phyloP scores from a whole-genome alignment of 192 early-diverging fungal species.

The Spizellomyces sp. region DNA sequence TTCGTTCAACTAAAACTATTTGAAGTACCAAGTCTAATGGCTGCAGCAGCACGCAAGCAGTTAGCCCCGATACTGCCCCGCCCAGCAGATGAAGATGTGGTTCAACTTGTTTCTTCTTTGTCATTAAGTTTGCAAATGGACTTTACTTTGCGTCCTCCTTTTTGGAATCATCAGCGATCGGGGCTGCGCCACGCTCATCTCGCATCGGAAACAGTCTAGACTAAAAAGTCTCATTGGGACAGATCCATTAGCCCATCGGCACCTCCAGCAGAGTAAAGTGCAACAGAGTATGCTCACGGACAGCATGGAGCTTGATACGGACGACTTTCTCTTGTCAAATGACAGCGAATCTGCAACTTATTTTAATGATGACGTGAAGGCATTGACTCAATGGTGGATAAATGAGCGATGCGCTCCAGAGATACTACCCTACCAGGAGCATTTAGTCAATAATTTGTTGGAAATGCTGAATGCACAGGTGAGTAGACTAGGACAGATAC shows the following conservation, averaged over 20 bases:
- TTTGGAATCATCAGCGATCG: too few relatives aligned
- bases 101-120: neutral
- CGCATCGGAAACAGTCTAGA: too few relatives aligned
- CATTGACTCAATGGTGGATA: conserved; percentile 64
- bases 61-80: conserved; percentile 77
- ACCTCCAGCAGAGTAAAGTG: too few relatives aligned
- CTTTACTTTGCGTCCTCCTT: too few relatives aligned
- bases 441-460: conserved; percentile 48
- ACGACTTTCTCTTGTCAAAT: too few relatives aligned
- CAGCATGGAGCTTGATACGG: too few relatives aligned
- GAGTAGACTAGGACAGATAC: neutral
- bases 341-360: neutral
- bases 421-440: conserved; percentile 54
- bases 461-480: conserved; percentile 65
- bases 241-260: too few relatives aligned
- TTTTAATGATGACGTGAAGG: conserved; percentile 41
- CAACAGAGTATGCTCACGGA: too few relatives aligned
- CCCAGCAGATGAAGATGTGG: conserved; percentile 64
- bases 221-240: too few relatives aligned
- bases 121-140: neutral
- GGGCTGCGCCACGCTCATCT: too few relatives aligned
- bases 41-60: conserved; percentile 79
- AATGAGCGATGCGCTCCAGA: conserved; percentile 72
- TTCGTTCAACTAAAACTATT: neutral
- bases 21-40: conserved; percentile 76